Conservation (phyloP, 345 rosid species). For the Euclidium syriacum region DNA sequence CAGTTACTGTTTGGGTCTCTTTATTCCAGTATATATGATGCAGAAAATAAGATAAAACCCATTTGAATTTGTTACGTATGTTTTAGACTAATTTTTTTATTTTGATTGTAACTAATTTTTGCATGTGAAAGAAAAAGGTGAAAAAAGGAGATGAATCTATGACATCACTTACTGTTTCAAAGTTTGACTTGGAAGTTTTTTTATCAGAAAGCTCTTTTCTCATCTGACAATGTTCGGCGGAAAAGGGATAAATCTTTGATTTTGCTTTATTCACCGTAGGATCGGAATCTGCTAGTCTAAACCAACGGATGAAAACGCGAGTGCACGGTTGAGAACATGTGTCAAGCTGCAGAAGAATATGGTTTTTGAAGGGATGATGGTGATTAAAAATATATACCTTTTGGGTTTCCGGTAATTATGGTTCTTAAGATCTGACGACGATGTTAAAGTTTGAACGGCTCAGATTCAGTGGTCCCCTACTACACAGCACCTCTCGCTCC, state of each 20-base stretch:
- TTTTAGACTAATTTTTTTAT: neutral
- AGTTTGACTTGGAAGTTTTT: constrained; percentile 9
- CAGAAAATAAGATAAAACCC: neutral
- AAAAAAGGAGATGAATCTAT: neutral
- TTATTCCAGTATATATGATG: neutral
- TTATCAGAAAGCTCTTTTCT: neutral
- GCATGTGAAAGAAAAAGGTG: neutral
- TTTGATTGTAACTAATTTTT: neutral
- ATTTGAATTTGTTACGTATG: neutral
- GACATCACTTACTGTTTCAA: constrained; percentile 19
- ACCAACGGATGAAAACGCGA: constrained; percentile 8
- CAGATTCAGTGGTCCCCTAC: constrained; percentile 23
- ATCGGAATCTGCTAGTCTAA: neutral
- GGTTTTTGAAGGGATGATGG: neutral
- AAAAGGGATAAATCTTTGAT: neutral
- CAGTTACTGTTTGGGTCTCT: neutral
- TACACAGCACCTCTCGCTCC: neutral
- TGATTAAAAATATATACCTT: neutral
- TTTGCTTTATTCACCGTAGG: constrained; percentile 6
- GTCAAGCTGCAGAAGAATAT: constrained; percentile 3
- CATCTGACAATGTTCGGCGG: constrained; percentile 17
- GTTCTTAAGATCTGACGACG: constrained; percentile 9
- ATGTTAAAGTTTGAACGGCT: constrained; percentile 18
- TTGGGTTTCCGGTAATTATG: constrained; percentile 2
- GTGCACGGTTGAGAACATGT: constrained; percentile 3